Percentiles rank a stretch among this genome's conserved stretches.
These are phyloP conservation scores for Rhipidocladum racemiflorum DNA, from an alignment of 176 grass and related monocot species.

Conservation along the genomic window DNA sequence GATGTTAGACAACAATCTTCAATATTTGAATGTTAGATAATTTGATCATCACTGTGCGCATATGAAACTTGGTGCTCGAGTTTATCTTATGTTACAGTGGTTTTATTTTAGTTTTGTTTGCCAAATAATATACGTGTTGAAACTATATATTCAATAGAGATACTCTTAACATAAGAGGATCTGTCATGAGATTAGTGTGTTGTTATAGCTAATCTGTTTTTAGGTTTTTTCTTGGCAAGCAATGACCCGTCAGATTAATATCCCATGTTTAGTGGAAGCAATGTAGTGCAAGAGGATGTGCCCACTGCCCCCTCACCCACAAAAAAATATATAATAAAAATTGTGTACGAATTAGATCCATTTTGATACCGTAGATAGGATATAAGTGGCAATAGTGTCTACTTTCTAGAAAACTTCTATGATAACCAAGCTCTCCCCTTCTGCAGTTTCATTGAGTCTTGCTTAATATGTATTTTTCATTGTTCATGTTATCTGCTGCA, in stretches of 20 bases:
- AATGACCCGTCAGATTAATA: neutral
- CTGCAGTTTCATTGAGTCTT: neutral
- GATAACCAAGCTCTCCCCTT: conserved; percentile 10
- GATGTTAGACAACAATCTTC: conserved; percentile 20
- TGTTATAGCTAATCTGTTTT: neutral
- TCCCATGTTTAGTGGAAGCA: conserved; percentile 2
- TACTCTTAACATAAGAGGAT: neutral
- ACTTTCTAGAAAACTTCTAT: neutral
- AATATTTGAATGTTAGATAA: conserved; percentile 30
- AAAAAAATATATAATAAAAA: too few relatives aligned
- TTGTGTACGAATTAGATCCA: neutral
- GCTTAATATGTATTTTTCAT: neutral
- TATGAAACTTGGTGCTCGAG: conserved; percentile 11
- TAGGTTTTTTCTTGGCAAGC: conserved; percentile 4
- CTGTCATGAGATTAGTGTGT: neutral
- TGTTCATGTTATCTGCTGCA: conserved; percentile 4
- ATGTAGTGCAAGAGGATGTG: neutral
- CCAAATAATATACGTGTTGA: neutral
- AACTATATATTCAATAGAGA: neutral
- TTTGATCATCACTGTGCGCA: neutral
- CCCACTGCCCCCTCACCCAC: neutral
- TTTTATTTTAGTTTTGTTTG: conserved; percentile 14
- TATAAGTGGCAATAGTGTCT: neutral
- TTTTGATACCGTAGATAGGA: neutral
- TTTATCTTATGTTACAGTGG: conserved; percentile 17